phyloP scores from a whole-genome alignment of 768 basidiomycete genomes.

The Xerocomellus intermedius region DNA sequence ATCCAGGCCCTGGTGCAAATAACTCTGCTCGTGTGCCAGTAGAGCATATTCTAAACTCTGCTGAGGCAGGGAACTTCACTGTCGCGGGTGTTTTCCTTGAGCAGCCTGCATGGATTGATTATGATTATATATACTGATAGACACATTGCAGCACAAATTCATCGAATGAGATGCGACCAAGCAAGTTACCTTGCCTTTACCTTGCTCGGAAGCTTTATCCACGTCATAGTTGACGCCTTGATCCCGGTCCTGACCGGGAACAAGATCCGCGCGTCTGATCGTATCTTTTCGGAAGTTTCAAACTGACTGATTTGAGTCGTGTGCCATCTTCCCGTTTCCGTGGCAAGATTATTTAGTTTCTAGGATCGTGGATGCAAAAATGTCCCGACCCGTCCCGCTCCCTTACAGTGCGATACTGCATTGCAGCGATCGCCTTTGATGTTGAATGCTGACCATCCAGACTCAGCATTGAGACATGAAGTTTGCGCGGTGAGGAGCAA shows the following conservation, averaged over 20 bases:
- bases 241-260: neutral
- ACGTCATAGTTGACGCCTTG: neutral
- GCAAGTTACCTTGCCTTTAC: neutral
- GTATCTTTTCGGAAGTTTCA: constrained; percentile 12
- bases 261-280: constrained; percentile 3
- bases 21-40: constrained; percentile 42
- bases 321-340: neutral
- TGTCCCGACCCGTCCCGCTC: constrained; percentile 14
- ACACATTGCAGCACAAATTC: neutral
- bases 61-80: constrained; percentile 43
- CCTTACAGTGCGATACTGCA: neutral
- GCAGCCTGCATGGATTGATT: constrained; percentile 56
- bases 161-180: neutral
- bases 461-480: constrained; percentile 41
- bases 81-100: constrained; percentile 51
- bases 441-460: neutral
- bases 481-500: constrained; percentile 49
- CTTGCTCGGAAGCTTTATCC: neutral
- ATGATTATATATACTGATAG: constrained; percentile 39
- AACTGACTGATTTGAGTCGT: constrained; percentile 5
- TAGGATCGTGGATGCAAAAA: neutral
- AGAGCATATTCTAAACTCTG: constrained; percentile 45
- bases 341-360: neutral
- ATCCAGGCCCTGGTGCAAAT: constrained; percentile 50
- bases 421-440: neutral